Base-by-base conservation (phyloP, 2,329 filamentous ascomycete species). In the Cladophialophora exuberans region DNA sequence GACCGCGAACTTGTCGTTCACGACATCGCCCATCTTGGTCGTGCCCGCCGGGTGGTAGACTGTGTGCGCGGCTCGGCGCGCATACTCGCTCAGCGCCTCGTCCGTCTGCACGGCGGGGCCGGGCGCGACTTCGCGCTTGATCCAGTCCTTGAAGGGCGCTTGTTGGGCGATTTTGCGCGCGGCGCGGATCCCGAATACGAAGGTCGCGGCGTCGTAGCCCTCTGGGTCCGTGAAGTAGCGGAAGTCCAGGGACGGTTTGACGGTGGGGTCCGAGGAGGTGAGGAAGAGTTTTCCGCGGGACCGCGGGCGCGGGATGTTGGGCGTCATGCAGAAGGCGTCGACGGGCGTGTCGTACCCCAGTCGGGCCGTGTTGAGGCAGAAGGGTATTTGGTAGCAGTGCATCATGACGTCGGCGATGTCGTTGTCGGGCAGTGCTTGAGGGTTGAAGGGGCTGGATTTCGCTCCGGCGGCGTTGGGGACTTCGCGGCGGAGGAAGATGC, bases 301-400 rank as follows among this genome's bases (percentile, higher is more conserved):
- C 50, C 88, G 85, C 23, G 90, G 87, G 20, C 90, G 88, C 28
- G 89, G 89, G 66, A 95, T 94, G 76, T 95, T 94, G 66, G 90
- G 90, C 13, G 90, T 94, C 87, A 94, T 94, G 82, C 90, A 94
- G 79, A 95, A 95, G 48, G 89, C 90, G 66, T 92, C 87, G 57
- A 86, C 76, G 44, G 83, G 83, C 35, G 77, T 77, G 65, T 85
- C 83, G 70, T 86, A 96, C 63, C 90, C 90, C 9, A 96, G 81
- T 35, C 89, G 85, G 52, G 81, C 76, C 1, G 90, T 96, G 80
- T 96, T 96, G 64, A 91, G 83, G 60, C 86, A 89, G 75, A 96
- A 96, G 50, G 90, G 90, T 64, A 96, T 95, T 75, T 96, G 91
- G 78, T 96, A 96, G 82, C 90, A 96, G 77, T 96, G 90, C 88